These are phyloP conservation scores for Fusarium hainanense DNA, from an alignment of 2,329 filamentous ascomycete genomes.

Conservation along the genomic window DNA sequence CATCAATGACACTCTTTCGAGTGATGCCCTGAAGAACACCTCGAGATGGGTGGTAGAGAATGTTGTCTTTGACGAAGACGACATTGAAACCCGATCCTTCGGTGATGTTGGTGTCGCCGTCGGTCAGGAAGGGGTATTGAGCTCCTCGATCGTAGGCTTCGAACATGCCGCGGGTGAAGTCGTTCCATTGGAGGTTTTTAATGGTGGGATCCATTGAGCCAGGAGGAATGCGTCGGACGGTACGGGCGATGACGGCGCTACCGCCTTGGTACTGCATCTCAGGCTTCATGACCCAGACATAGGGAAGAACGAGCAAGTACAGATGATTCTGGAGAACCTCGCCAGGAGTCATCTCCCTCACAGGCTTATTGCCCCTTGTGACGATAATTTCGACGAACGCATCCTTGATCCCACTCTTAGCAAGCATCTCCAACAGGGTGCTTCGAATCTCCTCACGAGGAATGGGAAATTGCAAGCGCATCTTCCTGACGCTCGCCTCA, in stretches of 20 bases:
- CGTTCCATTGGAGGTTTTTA: slow-evolving; percentile 65
- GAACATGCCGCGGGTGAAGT: slow-evolving; percentile 57
- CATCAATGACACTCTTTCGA: slow-evolving; percentile 60
- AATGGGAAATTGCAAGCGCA: slow-evolving; percentile 57
- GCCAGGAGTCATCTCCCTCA: slow-evolving; percentile 51
- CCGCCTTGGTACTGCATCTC: slow-evolving; percentile 55
- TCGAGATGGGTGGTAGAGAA: slow-evolving; percentile 58
- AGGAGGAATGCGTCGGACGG: slow-evolving; percentile 57
- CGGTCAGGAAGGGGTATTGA: slow-evolving; percentile 61
- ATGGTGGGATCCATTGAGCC: slow-evolving; percentile 62
- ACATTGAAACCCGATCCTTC: slow-evolving; percentile 64
- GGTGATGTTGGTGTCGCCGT: slow-evolving; percentile 61
- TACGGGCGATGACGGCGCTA: slow-evolving; percentile 57
- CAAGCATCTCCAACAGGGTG: slow-evolving; percentile 58
- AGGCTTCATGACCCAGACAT: slow-evolving; percentile 63
- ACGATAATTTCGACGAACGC: slow-evolving; percentile 64
- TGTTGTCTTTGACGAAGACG: slow-evolving; percentile 57
- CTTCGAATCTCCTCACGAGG: slow-evolving; percentile 53
- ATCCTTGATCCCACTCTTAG: slow-evolving; percentile 59
- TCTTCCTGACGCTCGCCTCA: slow-evolving; percentile 57
- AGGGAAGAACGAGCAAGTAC: slow-evolving; percentile 62
- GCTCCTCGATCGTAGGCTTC: slow-evolving; percentile 61
- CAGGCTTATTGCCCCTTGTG: slow-evolving; percentile 58
- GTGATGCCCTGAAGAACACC: slow-evolving; percentile 62
- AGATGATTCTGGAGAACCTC: slow-evolving; percentile 56